Evolutionary conservation across 331 rosid genomes (phyloP), one percentile per base, ranked within the genome.

Genomic region (Erythrophleum ivorense): DNA sequence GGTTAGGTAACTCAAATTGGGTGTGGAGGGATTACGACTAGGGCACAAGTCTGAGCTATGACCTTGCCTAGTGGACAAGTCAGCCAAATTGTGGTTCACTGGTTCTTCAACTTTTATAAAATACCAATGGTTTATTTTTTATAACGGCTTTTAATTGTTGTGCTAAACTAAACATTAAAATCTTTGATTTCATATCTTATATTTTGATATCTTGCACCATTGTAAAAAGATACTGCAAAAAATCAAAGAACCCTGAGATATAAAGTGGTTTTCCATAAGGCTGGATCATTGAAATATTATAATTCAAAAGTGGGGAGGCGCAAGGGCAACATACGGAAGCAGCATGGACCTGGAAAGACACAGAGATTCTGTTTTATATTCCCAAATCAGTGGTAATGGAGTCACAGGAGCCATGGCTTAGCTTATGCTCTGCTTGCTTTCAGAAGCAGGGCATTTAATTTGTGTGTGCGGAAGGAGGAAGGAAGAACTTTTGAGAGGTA

Each of bases 251-350:
- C 9, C 7, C 9, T n/a, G 24, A 41, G 77, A 85, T 57, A 65
- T 73, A 38, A 48, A 77, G 29, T 13, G 53, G 65, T 11, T 43
- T 49, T 54, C 1, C 21, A 9, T 40, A 41, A 41, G 46, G 52
- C 46, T 46, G 36, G 78, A 57, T 0, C 18, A 24, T 9, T 80
- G 50, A 24, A 69, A 52, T 63, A 9, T 78, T 81, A 72, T 29
- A 77, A 55, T 73, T 48, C 73, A 77, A 59, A 81, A 59, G 81
- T 79, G 84, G 84, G 34, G 19, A 58, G 74, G 74, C 83, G 79
- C 45, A 74, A 84, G 78, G 66, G 80, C 73, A 68, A 79, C 81
- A 84, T 81, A 79, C 68, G 73, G n/a, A 80, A 82, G 75, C 19
- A 53, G 38, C 70, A 71, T 84, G 75, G 24, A 53, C 54, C 68